Base-by-base conservation (phyloP, 164 flowering plant genomes). In the Nymphaea colorata region DNA sequence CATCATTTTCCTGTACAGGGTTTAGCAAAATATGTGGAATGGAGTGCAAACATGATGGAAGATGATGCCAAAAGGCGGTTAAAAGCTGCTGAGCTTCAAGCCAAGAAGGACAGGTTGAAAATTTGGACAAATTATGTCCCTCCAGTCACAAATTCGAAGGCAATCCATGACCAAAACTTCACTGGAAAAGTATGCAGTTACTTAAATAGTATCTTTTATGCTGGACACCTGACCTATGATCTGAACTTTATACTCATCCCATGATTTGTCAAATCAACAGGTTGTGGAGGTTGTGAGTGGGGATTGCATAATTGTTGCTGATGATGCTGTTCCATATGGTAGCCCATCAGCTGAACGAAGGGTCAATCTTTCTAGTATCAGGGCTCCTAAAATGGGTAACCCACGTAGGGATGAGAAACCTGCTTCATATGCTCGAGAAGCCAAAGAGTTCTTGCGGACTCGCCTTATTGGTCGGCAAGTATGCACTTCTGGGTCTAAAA, bases 231-330 rank as follows among this genome's bases (percentile, higher is more conserved):
- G 16, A 61, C 64, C 41, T 36, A 61, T n/a, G 64, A 6, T 36
- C 16, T n/a, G 6, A 61, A n/a, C 8, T 2, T 11, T n/a, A n/a
- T 6, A 61, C 8, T 61, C 41, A 61, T 61, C 7, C 0, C 16
- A 7, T 61, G 25, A 3, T 36, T n/a, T n/a, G 64, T n/a, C 4
- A 61, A 8, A 43, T 68, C 41, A 69, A 36, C 80, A 94, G 99
- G 99, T 94, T 11, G 92, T 95, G 64, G 99, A 95, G 79, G 94
- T 92, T 84, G 97, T 88, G 16, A 92, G 98, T 79, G 99, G 97
- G 41, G 99, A 92, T 67, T 95, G 99, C 73, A 61, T 95, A 66
- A 76, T 91, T 76, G 93, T 95, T 14, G 99, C 99, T 60, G 98
- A 92, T 79, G 99, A 95, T 78, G 73, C 96, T 61, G 62, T 84